Percentiles rank a stretch among this genome's conserved stretches.
Evolutionary conservation across 106 monocot genomes (phyloP).

Genomic region (Platanthera guangdongensis): DNA sequence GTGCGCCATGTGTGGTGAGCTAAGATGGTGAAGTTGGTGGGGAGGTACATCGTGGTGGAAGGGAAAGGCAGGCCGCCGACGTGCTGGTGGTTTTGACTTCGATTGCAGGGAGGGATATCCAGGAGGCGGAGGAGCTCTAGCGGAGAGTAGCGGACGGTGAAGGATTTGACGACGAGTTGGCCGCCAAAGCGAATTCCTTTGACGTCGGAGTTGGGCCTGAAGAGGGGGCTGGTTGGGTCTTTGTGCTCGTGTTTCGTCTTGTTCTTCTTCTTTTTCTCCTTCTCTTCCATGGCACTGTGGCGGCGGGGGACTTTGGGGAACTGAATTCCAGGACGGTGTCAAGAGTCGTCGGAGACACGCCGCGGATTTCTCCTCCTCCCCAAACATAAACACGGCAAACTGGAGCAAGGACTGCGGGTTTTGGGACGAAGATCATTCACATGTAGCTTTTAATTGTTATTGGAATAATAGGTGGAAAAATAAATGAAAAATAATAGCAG

Average conservation of each 20-base stretch:
- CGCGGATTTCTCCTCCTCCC: no score
- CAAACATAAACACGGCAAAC: no score
- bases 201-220: conserved; percentile 68
- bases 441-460: no score
- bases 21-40: conserved; percentile 79
- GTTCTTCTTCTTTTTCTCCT: conserved; percentile 21
- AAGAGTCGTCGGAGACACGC: no score
- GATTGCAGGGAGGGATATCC: conserved; percentile 29
- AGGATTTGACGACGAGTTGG: conserved; percentile 81
- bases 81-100: conserved; percentile 11
- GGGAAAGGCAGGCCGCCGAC: conserved; percentile 25
- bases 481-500: no score
- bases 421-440: no score
- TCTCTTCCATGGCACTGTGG: conserved; percentile 5
- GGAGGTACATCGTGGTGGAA: conserved; percentile 61
- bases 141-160: conserved; percentile 75
- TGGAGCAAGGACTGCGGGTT: no score
- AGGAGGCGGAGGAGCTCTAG: conserved; percentile 74
- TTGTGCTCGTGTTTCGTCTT: background rate
- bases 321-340: no score
- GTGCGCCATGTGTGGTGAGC: conserved; percentile 89
- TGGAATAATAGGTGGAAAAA: no score
- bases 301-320: background rate
- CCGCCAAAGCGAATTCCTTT: conserved; percentile 81
- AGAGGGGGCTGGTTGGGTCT: conserved; percentile 30